These are phyloP conservation scores for Byssochlamys sp. DNA, from an alignment of 2,329 filamentous ascomycete genomes.

Conservation along the genomic window DNA sequence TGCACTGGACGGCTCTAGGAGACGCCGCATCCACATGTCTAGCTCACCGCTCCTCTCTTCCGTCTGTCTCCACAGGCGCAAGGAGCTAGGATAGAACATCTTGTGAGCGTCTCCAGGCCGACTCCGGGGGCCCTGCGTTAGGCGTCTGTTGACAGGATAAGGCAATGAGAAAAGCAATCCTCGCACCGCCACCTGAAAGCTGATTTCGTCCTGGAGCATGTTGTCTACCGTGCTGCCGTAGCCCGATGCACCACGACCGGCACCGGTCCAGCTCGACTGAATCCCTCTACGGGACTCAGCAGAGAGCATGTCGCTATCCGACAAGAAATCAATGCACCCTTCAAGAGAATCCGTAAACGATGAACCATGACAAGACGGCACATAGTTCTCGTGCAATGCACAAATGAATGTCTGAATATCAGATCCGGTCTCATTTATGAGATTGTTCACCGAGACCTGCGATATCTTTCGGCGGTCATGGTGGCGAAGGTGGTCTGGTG, in stretches of 20 bases:
- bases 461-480: constrained; percentile 53
- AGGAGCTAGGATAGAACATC: constrained; percentile 83
- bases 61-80: constrained; percentile 71
- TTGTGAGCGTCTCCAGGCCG: constrained; percentile 56
- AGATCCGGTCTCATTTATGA: constrained; percentile 90
- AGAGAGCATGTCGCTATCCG: constrained; percentile 76
- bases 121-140: constrained; percentile 24
- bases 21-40: constrained; percentile 29
- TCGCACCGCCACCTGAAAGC: constrained; percentile 80
- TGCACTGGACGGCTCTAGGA: constrained; percentile 23
- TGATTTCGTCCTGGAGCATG: constrained; percentile 84
- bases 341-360: constrained; percentile 69
- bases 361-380: constrained; percentile 61
- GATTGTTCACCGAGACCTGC: constrained; percentile 58
- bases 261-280: constrained; percentile 38
- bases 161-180: constrained; percentile 79
- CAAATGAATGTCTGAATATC: constrained; percentile 84
- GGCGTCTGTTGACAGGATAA: constrained; percentile 63
- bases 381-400: constrained; percentile 87
- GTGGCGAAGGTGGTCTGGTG: constrained; percentile 52
- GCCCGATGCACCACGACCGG: constrained; percentile 40
- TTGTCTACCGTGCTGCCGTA: constrained; percentile 58
- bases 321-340: constrained; percentile 76
- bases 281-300: constrained; percentile 47
- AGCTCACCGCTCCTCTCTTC: constrained; percentile 72